These are phyloP conservation scores for Tetraselmis striata DNA, from an alignment of 139 green algal species.

Conservation along the genomic window DNA sequence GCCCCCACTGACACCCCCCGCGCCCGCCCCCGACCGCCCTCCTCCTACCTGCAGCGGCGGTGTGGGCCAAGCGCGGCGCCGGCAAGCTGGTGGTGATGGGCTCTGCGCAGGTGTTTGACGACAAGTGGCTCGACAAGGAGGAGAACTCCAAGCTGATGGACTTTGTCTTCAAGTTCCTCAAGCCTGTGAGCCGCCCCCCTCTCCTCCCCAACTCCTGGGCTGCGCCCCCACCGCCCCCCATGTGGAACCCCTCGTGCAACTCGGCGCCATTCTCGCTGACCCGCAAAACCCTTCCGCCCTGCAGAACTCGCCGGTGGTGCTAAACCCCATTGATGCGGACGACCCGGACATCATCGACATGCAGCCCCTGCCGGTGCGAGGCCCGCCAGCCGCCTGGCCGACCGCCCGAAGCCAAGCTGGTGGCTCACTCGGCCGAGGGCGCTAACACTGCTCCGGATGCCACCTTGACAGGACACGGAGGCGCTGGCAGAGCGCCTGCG, in stretches of 20 bases:
- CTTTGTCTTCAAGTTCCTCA: constrained; percentile 75
- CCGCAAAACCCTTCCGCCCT: neutral
- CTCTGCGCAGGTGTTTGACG: constrained; percentile 62
- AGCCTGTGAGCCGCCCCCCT: constrained; percentile 11
- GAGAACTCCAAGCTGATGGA: constrained; percentile 75
- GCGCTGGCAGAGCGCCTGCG: constrained; percentile 61
- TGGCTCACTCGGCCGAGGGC: too few species aligned
- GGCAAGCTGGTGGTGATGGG: constrained; percentile 66
- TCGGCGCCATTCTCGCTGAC: neutral
- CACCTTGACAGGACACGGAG: too few species aligned
- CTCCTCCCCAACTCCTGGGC: neutral
- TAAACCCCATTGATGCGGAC: constrained; percentile 57
- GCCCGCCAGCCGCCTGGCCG: too few species aligned
- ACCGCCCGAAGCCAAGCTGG: too few species aligned
- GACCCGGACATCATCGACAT: constrained; percentile 65
- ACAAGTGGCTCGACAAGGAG: constrained; percentile 83
- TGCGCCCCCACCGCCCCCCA: neutral
- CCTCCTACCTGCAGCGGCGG: constrained; percentile 46
- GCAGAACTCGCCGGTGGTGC: constrained; percentile 38
- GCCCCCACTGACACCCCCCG: too few species aligned
- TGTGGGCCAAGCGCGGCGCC: constrained; percentile 38
- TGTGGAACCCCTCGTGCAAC: neutral
- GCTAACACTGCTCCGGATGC: too few species aligned
- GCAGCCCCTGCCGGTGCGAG: constrained; percentile 58
- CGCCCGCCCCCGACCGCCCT: too few species aligned